Evolutionary conservation across 805 yeast genomes (phyloP).

Genomic region (Teunomyces gatunensis): DNA sequence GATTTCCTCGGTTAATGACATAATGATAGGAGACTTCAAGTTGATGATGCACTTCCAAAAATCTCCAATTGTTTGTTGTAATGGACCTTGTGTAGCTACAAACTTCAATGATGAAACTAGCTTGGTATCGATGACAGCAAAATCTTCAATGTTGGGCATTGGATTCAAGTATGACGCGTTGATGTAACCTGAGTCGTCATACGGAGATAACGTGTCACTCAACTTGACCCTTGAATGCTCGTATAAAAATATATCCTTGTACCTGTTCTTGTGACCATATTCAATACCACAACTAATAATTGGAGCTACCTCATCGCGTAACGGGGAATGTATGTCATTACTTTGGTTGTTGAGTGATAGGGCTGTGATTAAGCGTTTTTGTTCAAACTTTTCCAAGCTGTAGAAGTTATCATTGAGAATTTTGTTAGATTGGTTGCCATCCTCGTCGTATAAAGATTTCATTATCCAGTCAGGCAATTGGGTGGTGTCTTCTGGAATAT

Average conservation of each 20-base stretch:
- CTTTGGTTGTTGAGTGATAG: slow-evolving; percentile 14
- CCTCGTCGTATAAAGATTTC: slow-evolving; percentile 5
- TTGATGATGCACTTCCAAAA: slow-evolving; percentile 79
- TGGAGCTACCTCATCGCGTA: slow-evolving; percentile 30
- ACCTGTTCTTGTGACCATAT: slow-evolving; percentile 60
- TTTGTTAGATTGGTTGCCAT: background rate
- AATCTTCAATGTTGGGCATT: slow-evolving; percentile 8
- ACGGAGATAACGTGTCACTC: slow-evolving; percentile 12
- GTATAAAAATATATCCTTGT: slow-evolving; percentile 84
- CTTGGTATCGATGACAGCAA: slow-evolving; percentile 8
- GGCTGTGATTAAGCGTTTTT: slow-evolving; percentile 52
- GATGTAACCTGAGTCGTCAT: slow-evolving; percentile 56
- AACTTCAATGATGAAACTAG: slow-evolving; percentile 18
- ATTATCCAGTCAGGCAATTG: slow-evolving; percentile 40
- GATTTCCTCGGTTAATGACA: slow-evolving; percentile 71
- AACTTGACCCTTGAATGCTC: slow-evolving; percentile 81
- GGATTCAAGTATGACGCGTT: slow-evolving; percentile 74
- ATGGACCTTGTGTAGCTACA: slow-evolving; percentile 91
- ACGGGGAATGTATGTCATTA: slow-evolving; percentile 5
- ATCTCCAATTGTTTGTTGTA: slow-evolving; percentile 68
- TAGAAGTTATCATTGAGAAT: slow-evolving; percentile 47
- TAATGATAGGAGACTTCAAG: slow-evolving; percentile 60
- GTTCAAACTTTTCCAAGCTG: slow-evolving; percentile 66
- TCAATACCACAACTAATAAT: slow-evolving; percentile 74
- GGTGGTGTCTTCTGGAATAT: slow-evolving; percentile 33